These are phyloP conservation scores for Pichia sp. DNA, from an alignment of 1,139 yeast genomes.

Conservation along the genomic window DNA sequence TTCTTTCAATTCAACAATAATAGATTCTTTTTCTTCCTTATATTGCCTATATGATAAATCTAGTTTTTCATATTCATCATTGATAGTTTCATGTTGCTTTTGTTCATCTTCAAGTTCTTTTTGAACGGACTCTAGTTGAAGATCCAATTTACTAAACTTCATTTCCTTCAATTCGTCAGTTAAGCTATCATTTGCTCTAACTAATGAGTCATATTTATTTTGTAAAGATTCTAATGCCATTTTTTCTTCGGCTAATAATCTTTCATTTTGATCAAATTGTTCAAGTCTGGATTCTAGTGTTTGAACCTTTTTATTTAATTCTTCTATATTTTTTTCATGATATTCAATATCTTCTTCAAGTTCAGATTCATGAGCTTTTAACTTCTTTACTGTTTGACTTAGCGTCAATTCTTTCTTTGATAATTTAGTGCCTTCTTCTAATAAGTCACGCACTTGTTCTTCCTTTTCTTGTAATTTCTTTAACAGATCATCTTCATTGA, in stretches of 20 bases:
- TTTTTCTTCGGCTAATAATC: slow-evolving; percentile 23
- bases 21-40: slow-evolving; percentile 34
- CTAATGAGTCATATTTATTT: slow-evolving; percentile 21
- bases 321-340: slow-evolving; percentile 27
- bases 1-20: slow-evolving; percentile 27
- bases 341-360: slow-evolving; percentile 30
- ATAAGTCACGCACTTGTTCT: slow-evolving; percentile 47
- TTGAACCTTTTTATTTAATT: slow-evolving; percentile 31
- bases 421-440: slow-evolving; percentile 74
- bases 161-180: slow-evolving; percentile 29
- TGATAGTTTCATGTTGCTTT: slow-evolving; percentile 29
- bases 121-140: slow-evolving; percentile 37
- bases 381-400: slow-evolving; percentile 58
- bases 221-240: slow-evolving; percentile 27
- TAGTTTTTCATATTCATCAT: slow-evolving; percentile 36
- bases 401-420: slow-evolving; percentile 69
- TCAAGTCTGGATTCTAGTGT: slow-evolving; percentile 31
- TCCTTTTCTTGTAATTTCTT: slow-evolving; percentile 45
- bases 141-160: slow-evolving; percentile 34
- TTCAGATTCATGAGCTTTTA: slow-evolving; percentile 47
- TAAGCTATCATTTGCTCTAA: slow-evolving; percentile 23
- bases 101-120: slow-evolving; percentile 35
- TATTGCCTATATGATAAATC: slow-evolving; percentile 38
- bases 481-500: slow-evolving; percentile 9
- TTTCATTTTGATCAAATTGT: slow-evolving; percentile 25